phyloP scores from a whole-genome alignment of 768 basidiomycete genomes.

The Lactifluus hygrophoroides region DNA sequence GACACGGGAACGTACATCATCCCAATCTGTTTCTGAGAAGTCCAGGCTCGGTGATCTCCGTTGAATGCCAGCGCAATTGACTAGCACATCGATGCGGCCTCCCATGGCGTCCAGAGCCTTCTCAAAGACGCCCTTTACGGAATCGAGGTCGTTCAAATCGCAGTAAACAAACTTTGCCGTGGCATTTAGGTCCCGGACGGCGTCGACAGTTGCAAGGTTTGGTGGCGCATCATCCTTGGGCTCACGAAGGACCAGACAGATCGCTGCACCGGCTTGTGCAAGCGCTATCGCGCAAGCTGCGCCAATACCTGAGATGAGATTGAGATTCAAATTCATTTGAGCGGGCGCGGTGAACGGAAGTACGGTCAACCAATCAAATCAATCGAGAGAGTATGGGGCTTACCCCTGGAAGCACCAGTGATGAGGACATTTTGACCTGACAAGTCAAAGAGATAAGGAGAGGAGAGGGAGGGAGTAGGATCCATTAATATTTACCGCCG shows the following conservation, averaged over 20 bases:
- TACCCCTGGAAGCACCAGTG: constrained; percentile 75
- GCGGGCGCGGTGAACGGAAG: constrained; percentile 1
- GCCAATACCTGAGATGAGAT: constrained; percentile 38
- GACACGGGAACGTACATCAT: constrained; percentile 44
- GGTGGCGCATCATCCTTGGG: constrained; percentile 29
- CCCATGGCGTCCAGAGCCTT: constrained; percentile 42
- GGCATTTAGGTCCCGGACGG: constrained; percentile 31
- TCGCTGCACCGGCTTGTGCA: constrained; percentile 44
- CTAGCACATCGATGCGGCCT: constrained; percentile 49
- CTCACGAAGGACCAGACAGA: constrained; percentile 42
- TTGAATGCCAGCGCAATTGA: constrained; percentile 64
- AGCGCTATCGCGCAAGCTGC: constrained; percentile 47
- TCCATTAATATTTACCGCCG: constrained; percentile 34
- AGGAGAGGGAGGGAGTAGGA: constrained; percentile 40
- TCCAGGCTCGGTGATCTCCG: constrained; percentile 51
- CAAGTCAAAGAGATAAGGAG: constrained; percentile 59
- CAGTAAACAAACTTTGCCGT: constrained; percentile 40
- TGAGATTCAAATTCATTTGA: not conserved
- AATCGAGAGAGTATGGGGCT: constrained; percentile 19
- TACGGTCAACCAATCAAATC: not conserved
- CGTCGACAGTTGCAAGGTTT: constrained; percentile 30
- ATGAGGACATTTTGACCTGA: constrained; percentile 61
- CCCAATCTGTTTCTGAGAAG: constrained; percentile 62
- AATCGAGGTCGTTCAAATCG: constrained; percentile 44
- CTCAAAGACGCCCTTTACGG: constrained; percentile 42